phyloP scores from a whole-genome alignment of 805 yeast species.

The Blastobotrys chiropterorum region DNA sequence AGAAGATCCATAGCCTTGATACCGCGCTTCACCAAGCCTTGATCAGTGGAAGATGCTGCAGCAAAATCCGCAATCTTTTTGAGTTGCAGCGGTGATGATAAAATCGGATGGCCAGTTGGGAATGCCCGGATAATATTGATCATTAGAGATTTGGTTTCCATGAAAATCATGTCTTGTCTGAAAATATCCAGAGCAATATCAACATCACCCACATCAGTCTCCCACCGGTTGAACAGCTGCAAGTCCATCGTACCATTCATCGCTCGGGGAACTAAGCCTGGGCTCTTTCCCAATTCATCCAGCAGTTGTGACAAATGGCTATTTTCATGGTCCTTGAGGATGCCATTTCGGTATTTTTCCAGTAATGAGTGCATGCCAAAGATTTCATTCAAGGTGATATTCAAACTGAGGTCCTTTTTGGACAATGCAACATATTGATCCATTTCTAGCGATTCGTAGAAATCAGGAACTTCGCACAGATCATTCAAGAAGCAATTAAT shows the following conservation, averaged over 20 bases:
- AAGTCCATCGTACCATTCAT: slow-evolving; percentile 28
- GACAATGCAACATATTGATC: slow-evolving; percentile 36
- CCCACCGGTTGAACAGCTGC: slow-evolving; percentile 31
- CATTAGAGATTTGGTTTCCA: slow-evolving; percentile 32
- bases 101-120: slow-evolving; percentile 24
- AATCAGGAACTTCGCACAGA: slow-evolving; percentile 36
- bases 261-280: slow-evolving; percentile 26
- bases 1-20: slow-evolving; percentile 28
- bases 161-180: slow-evolving; percentile 29
- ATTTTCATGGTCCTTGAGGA: slow-evolving; percentile 9
- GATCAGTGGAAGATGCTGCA: slow-evolving; percentile 23
- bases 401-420: slow-evolving; percentile 27
- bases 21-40: slow-evolving; percentile 29
- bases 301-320: slow-evolving; percentile 24
- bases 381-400: slow-evolving; percentile 31
- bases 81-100: slow-evolving; percentile 25
- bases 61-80: slow-evolving; percentile 29
- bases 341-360: slow-evolving; percentile 24
- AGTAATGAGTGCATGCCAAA: slow-evolving; percentile 32
- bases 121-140: slow-evolving; percentile 32
- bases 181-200: slow-evolving; percentile 22
- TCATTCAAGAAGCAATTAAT: slow-evolving; percentile 30
- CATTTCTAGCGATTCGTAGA: slow-evolving; percentile 34
- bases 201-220: slow-evolving; percentile 26
- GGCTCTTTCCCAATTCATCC: slow-evolving; percentile 27